A percentile compares a stretch with the other conserved stretches of the same genome.
Evolutionary conservation across 495 filamentous ascomycete species (phyloP).

Genomic region (Bombardia bombarda): DNA sequence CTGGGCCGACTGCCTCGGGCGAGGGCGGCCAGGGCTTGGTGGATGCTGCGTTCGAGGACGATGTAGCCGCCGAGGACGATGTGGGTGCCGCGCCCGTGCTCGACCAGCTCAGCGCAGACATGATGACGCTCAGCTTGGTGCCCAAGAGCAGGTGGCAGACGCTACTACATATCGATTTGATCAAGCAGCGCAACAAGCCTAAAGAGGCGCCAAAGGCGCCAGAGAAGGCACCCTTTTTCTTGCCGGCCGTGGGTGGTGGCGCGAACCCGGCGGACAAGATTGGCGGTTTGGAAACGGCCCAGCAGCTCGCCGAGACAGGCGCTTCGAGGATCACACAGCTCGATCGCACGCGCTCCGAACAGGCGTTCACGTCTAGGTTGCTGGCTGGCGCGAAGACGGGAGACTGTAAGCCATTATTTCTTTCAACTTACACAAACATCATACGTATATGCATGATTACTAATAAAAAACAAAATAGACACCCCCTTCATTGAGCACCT

Average conservation of each 20-base stretch:
- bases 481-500: conserved; percentile 67
- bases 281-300: conserved; percentile 4
- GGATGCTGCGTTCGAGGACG: conserved; percentile 60
- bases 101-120: conserved; percentile 69
- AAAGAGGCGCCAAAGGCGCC: conserved; percentile 84
- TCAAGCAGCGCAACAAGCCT: conserved; percentile 90
- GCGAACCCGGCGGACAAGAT: conserved; percentile 9
- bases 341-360: conserved; percentile 30
- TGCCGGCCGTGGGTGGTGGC: conserved; percentile 55
- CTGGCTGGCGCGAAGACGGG: conserved; percentile 34
- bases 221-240: conserved; percentile 93
- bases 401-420: conserved; percentile 38
- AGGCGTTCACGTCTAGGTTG: conserved; percentile 56
- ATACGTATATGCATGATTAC: too few relatives aligned
- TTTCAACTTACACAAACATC: too few relatives aligned
- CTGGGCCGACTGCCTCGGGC: conserved; percentile 67
- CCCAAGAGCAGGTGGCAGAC: conserved; percentile 91
- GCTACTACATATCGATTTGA: conserved; percentile 78
- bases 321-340: conserved; percentile 32
- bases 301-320: conserved; percentile 12
- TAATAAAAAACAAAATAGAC: too few relatives aligned
- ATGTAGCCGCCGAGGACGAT: conserved; percentile 39
- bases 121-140: conserved; percentile 82
- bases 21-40: conserved; percentile 61
- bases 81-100: conserved; percentile 40